These are phyloP conservation scores for Ceratocystis albifundus DNA, from an alignment of 2,329 filamentous ascomycete species.

Conservation along the genomic window DNA sequence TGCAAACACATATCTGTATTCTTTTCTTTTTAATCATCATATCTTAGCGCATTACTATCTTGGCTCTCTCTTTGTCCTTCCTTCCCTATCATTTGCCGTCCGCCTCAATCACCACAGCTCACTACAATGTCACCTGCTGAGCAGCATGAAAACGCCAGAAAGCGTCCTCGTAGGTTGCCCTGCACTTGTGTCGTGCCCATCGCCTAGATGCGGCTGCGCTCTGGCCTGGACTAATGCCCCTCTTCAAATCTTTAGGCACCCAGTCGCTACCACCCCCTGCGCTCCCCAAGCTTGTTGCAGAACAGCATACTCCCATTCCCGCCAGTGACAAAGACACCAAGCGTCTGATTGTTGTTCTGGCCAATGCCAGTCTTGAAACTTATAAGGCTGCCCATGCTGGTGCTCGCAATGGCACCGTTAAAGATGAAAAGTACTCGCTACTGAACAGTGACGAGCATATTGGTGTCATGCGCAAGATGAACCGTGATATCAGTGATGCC, in stretches of 20 bases:
- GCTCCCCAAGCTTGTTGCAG: constrained; percentile 82
- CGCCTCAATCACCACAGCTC: background rate
- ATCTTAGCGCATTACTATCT: background rate
- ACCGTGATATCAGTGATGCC: constrained; percentile 93
- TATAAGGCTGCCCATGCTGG: constrained; percentile 80
- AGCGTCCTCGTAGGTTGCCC: constrained; percentile 21
- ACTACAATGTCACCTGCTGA: constrained; percentile 18
- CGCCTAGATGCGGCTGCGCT: too few relatives aligned
- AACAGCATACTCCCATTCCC: constrained; percentile 78
- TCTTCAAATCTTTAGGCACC: constrained; percentile 48
- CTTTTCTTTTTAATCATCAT: background rate
- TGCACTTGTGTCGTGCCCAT: too few relatives aligned
- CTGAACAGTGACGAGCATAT: constrained; percentile 99
- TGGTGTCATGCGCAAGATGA: constrained; percentile 98
- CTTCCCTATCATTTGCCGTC: background rate
- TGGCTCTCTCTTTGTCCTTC: background rate
- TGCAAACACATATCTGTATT: background rate
- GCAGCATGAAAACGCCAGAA: constrained; percentile 20
- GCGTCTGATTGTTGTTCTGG: constrained; percentile 87
- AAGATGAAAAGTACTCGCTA: constrained; percentile 92
- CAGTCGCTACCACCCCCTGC: constrained; percentile 89
- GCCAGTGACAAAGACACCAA: constrained; percentile 80
- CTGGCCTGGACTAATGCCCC: constrained; percentile 23
- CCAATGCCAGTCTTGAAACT: constrained; percentile 93
- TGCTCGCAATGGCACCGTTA: constrained; percentile 50